Base-by-base conservation (phyloP, 2,329 filamentous ascomycete genomes). In the Epichloe glyceriae region DNA sequence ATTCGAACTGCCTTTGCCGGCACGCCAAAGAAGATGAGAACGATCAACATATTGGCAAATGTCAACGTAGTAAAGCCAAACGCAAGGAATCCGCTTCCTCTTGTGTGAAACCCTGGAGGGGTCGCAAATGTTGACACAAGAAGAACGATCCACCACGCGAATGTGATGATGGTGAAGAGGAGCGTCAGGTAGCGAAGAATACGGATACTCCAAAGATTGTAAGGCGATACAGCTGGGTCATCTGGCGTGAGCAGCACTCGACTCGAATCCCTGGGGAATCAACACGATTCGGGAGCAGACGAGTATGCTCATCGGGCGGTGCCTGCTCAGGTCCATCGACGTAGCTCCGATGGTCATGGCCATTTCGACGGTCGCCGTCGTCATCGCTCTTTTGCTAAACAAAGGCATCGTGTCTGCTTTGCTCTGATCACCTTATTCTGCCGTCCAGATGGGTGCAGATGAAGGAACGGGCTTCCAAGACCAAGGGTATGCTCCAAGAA, bases 121-220 rank as follows among this genome's bases (percentile, higher is more conserved):
- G 87, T 95, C 58, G 94, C 83, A 69, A 98, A 98, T 57, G 85
- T 82, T 50, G 88, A 88, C 15, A 96, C 81, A n/a, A 98, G 75
- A 35, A 95, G 73, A 50, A 96, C 67, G 10, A 88, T 76, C 91
- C 93, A 97, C 91, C 91, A 97, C n/a, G 88, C 61, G 61, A 94
- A 88, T 51, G 82, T 86, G 58, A 90, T 64, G 48, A 81, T 66
- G 19, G 91, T 73, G 62, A 96, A 86, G 38, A 88, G 60, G 50
- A 95, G 73, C 5, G 88, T 91, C 54, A 93, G 66, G 62, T 83
- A 87, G 63, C 89, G 81, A 50, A 93, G 73, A 45, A 86, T 79
- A 17, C 93, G 84, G 47, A 98, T 86, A 53, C 82, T 88, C 85
- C 89, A 95, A 38, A 97, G 79, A 60, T 98, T 98, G 70, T 96